A percentile compares a stretch with the other conserved stretches of the same genome.
Conservation (phyloP, 164 flowering plant genomes). For the Nelumbo lutea region DNA sequence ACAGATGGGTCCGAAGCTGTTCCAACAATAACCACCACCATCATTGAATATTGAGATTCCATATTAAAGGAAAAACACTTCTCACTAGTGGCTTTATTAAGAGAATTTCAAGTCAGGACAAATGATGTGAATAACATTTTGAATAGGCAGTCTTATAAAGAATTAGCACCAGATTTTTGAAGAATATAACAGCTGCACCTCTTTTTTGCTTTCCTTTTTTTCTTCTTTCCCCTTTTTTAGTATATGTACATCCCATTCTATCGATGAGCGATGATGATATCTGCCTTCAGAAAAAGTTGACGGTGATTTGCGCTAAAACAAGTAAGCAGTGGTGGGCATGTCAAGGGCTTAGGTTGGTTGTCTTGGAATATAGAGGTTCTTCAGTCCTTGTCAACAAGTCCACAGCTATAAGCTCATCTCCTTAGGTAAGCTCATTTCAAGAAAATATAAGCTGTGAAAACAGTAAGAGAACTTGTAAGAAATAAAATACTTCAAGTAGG, state of each 20-base stretch:
- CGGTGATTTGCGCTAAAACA: background rate
- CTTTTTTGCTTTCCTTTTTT: background rate
- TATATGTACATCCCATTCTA: no score
- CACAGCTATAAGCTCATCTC: slow-evolving; percentile 57
- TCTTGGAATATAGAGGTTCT: slow-evolving; percentile 8
- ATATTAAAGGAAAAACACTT: background rate
- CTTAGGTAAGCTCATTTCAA: slow-evolving; percentile 84
- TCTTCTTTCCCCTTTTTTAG: background rate
- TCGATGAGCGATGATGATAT: background rate
- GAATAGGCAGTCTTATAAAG: background rate
- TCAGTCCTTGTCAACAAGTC: background rate
- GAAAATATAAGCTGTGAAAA: slow-evolving; percentile 70
- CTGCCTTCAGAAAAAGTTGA: background rate
- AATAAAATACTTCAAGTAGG: background rate
- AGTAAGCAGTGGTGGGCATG: background rate
- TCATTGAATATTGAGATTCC: background rate
- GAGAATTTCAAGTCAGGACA: background rate
- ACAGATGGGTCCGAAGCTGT: background rate
- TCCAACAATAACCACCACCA: background rate
- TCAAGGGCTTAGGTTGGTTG: slow-evolving; percentile 4
- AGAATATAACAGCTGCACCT: background rate
- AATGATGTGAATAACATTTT: background rate
- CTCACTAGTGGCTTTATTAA: background rate
- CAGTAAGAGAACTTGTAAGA: background rate
- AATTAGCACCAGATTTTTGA: background rate